phyloP scores from a whole-genome alignment of 2,329 filamentous ascomycete species.

The Calonectria hawksworthii region DNA sequence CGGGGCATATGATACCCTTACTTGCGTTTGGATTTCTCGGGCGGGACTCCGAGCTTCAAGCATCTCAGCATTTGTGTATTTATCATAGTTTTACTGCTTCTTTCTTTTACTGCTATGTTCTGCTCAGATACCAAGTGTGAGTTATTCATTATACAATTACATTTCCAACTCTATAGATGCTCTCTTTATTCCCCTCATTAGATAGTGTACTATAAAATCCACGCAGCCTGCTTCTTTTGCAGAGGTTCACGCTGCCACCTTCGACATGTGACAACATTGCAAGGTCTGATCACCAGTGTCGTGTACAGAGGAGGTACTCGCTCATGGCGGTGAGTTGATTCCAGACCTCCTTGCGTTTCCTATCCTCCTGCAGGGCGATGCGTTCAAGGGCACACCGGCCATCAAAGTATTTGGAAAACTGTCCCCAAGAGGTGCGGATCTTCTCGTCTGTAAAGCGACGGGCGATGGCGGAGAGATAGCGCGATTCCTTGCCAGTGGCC shows the following conservation, averaged over 20 bases:
- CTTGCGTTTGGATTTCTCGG: slow-evolving; percentile 25
- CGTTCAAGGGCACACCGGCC: slow-evolving; percentile 88
- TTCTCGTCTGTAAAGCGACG: slow-evolving; percentile 68
- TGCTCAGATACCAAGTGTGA: slow-evolving; percentile 47
- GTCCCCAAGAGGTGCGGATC: slow-evolving; percentile 77
- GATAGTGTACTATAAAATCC: slow-evolving; percentile 1
- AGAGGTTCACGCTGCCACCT: not conserved
- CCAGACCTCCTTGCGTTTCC: slow-evolving; percentile 88
- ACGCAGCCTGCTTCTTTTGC: not conserved
- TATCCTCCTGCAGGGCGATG: slow-evolving; percentile 85
- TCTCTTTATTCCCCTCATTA: not conserved
- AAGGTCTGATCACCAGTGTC: slow-evolving; percentile 73
- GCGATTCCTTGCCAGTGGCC: slow-evolving; percentile 82
- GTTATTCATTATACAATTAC: slow-evolving; percentile 36
- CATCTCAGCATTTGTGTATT: slow-evolving; percentile 41
- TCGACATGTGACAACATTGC: not conserved
- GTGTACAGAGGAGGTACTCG: slow-evolving; percentile 76
- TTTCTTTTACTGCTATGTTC: slow-evolving; percentile 43
- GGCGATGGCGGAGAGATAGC: slow-evolving; percentile 75
- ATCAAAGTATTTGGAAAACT: slow-evolving; percentile 89
- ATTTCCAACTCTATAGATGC: slow-evolving; percentile 11
- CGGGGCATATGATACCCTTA: slow-evolving; percentile 26
- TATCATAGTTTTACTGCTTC: slow-evolving; percentile 41
- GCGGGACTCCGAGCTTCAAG: slow-evolving; percentile 29
- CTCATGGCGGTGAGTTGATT: slow-evolving; percentile 74